Percentiles rank a stretch among this genome's conserved stretches.
Evolutionary conservation across 148 eudicot species (phyloP).

Genomic region (Rhododendron williamsianum): DNA sequence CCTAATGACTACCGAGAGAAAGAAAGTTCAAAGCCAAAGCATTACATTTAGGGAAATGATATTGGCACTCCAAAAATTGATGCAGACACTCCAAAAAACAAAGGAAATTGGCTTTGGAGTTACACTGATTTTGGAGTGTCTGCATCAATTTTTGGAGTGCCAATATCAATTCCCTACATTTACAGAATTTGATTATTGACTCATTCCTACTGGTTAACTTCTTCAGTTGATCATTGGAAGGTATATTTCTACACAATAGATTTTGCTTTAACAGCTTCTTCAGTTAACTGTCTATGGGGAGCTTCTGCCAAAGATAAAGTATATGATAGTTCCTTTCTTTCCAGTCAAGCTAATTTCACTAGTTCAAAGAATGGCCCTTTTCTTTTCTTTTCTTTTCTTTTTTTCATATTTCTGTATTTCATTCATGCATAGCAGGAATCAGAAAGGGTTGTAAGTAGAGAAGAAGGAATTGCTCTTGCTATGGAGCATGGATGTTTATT

Average conservation of each 20-base stretch:
- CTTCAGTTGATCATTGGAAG: background rate
- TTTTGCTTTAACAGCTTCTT: background rate
- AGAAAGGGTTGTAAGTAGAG: conserved; percentile 79
- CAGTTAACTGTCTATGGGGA: background rate
- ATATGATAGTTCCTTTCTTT: background rate
- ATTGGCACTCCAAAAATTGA: too few relatives aligned
- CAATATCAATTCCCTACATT: too few relatives aligned
- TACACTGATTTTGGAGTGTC: too few relatives aligned
- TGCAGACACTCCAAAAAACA: too few relatives aligned
- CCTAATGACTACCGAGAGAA: background rate
- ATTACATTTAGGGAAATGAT: too few relatives aligned
- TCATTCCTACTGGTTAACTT: background rate
- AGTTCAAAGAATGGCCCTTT: background rate
- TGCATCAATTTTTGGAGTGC: too few relatives aligned
- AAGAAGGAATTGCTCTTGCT: conserved; percentile 88
- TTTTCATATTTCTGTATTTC: background rate
- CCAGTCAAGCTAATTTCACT: background rate
- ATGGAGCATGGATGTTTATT: conserved; percentile 75
- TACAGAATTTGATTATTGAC: background rate
- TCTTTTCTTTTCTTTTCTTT: background rate
- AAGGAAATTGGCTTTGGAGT: too few relatives aligned
- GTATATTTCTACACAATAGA: background rate
- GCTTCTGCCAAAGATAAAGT: background rate
- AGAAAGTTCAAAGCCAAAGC: background rate
- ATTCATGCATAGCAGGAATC: conserved; percentile 48